A percentile compares a stretch with the other conserved stretches of the same genome.
These are phyloP conservation scores for Eucalyptus curtisii DNA, from an alignment of 345 rosid species.

Conservation along the genomic window DNA sequence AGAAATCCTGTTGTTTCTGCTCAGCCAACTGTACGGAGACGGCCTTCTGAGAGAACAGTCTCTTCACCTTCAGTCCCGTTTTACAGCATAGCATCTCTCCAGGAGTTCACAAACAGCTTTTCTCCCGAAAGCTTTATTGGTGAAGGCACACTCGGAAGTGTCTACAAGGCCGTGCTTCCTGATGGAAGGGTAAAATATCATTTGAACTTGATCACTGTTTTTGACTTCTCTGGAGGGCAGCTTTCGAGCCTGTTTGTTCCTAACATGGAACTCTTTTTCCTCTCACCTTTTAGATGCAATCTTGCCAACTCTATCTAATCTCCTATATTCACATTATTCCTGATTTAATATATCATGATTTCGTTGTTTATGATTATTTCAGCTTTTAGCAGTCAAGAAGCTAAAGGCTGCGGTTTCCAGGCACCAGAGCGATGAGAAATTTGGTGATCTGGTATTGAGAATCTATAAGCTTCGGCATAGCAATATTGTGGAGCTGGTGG, in stretches of 20 bases:
- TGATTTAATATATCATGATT: background rate
- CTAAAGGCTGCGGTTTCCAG: constrained; percentile 31
- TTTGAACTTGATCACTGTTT: background rate
- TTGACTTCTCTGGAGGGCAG: background rate
- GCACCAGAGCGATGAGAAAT: constrained; percentile 47
- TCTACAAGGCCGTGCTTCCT: constrained; percentile 72
- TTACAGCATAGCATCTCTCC: constrained; percentile 73
- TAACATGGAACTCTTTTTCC: background rate
- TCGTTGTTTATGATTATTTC: background rate
- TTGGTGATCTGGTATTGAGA: constrained; percentile 37
- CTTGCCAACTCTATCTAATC: background rate
- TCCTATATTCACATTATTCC: background rate
- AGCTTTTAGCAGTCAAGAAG: constrained; percentile 84
- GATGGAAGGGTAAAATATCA: constrained; percentile 47
- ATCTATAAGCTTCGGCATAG: constrained; percentile 54
- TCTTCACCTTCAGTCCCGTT: constrained; percentile 21
- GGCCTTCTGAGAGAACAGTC: constrained; percentile 17
- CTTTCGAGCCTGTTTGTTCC: background rate
- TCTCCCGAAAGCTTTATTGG: constrained; percentile 70
- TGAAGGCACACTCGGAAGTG: constrained; percentile 64
- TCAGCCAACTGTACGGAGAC: background rate
- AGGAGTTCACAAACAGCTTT: constrained; percentile 70
- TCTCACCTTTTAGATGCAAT: background rate
- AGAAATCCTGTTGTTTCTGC: constrained; percentile 21
- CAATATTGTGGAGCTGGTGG: constrained; percentile 63